phyloP scores from a whole-genome alignment of 2,329 filamentous ascomycete genomes.

The Alternaria gansuensis region DNA sequence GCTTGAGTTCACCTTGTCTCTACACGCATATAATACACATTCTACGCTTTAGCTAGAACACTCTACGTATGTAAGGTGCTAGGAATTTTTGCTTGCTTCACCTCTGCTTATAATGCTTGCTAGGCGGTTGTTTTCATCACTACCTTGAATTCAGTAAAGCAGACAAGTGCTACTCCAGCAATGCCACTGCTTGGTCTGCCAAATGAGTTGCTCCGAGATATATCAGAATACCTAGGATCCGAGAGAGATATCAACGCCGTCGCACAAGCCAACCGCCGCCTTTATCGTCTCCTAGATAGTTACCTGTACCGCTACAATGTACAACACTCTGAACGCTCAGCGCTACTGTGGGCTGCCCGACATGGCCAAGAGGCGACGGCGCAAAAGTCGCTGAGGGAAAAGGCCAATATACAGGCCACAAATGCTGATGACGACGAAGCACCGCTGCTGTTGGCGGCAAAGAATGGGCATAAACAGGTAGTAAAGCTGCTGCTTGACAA shows the following conservation, averaged over 20 bases:
- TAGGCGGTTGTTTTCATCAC: too few relatives aligned
- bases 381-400: conserved; percentile 3
- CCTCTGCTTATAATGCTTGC: too few relatives aligned
- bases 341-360: conserved; percentile 2
- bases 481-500: background rate
- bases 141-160: too few relatives aligned
- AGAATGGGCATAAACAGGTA: background rate
- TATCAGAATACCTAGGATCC: conserved; percentile 4
- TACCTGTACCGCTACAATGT: conserved; percentile 8
- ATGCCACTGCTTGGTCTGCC: conserved; percentile 1
- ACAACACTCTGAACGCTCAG: conserved; percentile 3
- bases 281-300: background rate
- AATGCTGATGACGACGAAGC: background rate
- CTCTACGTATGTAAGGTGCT: too few relatives aligned
- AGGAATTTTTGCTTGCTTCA: too few relatives aligned
- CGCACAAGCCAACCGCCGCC: conserved; percentile 1
- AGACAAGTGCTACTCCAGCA: background rate
- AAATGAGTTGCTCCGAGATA: conserved; percentile 1
- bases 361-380: conserved; percentile 6
- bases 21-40: too few relatives aligned
- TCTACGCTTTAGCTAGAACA: too few relatives aligned
- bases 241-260: conserved; percentile 11
- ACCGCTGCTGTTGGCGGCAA: background rate
- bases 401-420: background rate
- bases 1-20: too few relatives aligned